Evolutionary conservation across 345 rosid genomes (phyloP).

Genomic region (Pistacia vera): DNA sequence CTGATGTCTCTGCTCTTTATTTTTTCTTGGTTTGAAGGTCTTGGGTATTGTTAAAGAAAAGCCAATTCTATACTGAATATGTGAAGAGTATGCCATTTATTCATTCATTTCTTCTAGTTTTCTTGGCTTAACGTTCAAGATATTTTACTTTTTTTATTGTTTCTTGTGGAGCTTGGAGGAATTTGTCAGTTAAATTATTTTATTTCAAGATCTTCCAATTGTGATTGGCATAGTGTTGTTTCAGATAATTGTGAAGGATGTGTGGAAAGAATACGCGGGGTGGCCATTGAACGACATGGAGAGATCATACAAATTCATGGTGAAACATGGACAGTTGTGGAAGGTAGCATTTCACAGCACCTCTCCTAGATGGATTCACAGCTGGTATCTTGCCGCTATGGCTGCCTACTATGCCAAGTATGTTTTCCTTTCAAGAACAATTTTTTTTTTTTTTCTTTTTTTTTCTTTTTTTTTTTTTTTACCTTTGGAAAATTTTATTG

Average conservation of each 20-base stretch:
- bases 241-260: slow-evolving; percentile 90
- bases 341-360: slow-evolving; percentile 89
- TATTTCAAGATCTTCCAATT: neutral
- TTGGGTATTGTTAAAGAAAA: neutral
- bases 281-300: slow-evolving; percentile 99
- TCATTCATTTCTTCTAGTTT: neutral
- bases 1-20: neutral
- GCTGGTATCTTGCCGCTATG: slow-evolving; percentile 78
- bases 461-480: neutral
- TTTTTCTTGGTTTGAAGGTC: no score
- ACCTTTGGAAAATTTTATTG: neutral
- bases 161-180: no score
- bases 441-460: neutral
- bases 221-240: neutral
- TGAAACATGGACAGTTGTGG: slow-evolving; percentile 60
- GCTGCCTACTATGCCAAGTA: slow-evolving; percentile 99
- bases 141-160: no score
- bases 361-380: slow-evolving; percentile 92
- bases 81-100: neutral
- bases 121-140: neutral
- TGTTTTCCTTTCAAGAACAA: neutral
- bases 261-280: slow-evolving; percentile 95
- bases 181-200: no score
- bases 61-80: neutral
- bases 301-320: slow-evolving; percentile 91